Evolutionary conservation across 1,139 yeast genomes (phyloP), one percentile per base, ranked within the genome.

Genomic region (Saccharomyces hybrid): DNA sequence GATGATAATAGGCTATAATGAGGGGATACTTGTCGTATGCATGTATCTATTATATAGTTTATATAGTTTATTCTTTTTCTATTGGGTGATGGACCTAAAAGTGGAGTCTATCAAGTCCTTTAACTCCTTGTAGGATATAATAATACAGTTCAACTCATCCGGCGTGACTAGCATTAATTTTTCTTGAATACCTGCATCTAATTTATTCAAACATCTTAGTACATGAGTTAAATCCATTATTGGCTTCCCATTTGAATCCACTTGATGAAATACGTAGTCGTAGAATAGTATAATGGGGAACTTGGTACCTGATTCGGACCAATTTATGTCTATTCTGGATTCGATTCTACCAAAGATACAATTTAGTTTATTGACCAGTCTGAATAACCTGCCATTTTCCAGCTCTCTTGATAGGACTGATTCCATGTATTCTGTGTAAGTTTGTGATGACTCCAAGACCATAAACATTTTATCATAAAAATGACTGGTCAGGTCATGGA

Each of bases 101-200:
- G 88, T 82, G 51, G 79, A 74, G 58, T 87, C 95, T 51, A 90
- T 78, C 60, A 87, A 73, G 61, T 82, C 87, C 70, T 88, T 84
- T 60, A 91, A 75, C 58, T 78, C 96, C 70, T 84, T 86, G 70
- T 86, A 90, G 63, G 91, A 83, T 52, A 88, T 84, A 51, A 90
- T 82, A 58, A 90, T 75, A 68, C 96, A 88, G 51, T 82, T 82
- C 73, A 83, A 83, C 67, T 90, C 96, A 68, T 91, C 97, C 16
- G 86, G 79, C 31, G 95, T 84, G 5, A 89, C 88, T 57, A 93
- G 77, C 67, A 90, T 74, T 28, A 93, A 72, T 64, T 81, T 83
- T 69, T 93, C 99, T 53, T 88, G 93, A 49, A 86, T 79, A 0
- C 98, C 99, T 12, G 95, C 95, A 69, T 95, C 99, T 57, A 93